Evolutionary conservation across 352 stramenopile genomes (phyloP).

Genomic region (Globisporangium uncinulatum): DNA sequence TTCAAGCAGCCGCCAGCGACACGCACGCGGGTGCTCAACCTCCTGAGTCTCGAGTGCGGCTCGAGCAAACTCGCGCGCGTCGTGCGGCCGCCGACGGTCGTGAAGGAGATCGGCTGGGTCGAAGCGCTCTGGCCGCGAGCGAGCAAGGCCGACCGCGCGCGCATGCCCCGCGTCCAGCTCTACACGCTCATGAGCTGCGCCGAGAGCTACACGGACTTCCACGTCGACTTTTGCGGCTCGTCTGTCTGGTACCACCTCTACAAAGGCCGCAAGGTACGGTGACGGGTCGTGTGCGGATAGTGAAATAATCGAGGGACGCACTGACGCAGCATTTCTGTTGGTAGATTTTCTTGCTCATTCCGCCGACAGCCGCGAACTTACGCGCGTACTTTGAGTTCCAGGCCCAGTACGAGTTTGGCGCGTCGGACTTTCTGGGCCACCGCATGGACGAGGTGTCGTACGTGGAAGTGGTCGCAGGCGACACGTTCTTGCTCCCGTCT

Average conservation of each 20-base stretch:
- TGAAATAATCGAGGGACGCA: not conserved
- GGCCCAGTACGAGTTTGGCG: conserved; percentile 15
- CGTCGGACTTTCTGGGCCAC: conserved; percentile 20
- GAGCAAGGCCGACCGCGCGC: conserved; percentile 12
- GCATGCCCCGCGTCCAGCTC: conserved; percentile 21
- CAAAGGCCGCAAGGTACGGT: conserved; percentile 18
- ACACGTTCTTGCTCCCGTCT: conserved; percentile 40
- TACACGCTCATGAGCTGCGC: conserved; percentile 41
- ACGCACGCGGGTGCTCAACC: conserved; percentile 24
- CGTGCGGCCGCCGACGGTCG: conserved; percentile 22
- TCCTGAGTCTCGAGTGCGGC: conserved; percentile 34
- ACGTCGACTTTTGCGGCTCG: conserved; percentile 39
- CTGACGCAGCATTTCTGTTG: not conserved
- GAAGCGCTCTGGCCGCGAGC: conserved; percentile 24
- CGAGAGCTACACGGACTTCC: conserved; percentile 39
- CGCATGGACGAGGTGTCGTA: conserved; percentile 23
- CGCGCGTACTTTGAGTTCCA: conserved; percentile 24
- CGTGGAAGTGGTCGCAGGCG: conserved; percentile 24
- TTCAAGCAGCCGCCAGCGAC: conserved; percentile 15
- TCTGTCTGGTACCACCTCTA: conserved; percentile 46
- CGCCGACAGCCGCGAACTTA: conserved; percentile 30
- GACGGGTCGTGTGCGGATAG: not conserved
- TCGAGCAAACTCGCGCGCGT: conserved; percentile 22
- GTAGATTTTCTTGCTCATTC: conserved; percentile 36
- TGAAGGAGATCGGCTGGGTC: conserved; percentile 38